Conservation (phyloP, 345 rosid species). For the Aquilaria yunnanensis region DNA sequence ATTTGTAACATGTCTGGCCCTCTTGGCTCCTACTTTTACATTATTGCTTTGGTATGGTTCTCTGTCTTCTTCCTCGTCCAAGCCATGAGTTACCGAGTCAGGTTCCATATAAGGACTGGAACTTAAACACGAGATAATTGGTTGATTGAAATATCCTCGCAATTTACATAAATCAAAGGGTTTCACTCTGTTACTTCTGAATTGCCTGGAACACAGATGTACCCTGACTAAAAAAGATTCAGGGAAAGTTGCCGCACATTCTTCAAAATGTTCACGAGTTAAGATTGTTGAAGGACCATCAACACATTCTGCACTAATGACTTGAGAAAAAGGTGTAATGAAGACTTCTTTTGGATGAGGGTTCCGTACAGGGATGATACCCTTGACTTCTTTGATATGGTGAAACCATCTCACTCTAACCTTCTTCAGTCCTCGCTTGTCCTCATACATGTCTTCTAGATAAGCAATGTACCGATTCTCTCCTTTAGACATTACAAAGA, state of each 20-base stretch:
- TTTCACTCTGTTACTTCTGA: slow-evolving; percentile 70
- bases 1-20: slow-evolving; percentile 43
- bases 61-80: slow-evolving; percentile 51
- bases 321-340: slow-evolving; percentile 88
- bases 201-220: slow-evolving; percentile 79
- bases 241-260: slow-evolving; percentile 60
- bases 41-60: slow-evolving; percentile 42
- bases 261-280: slow-evolving; percentile 69
- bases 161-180: slow-evolving; percentile 80
- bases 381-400: slow-evolving; percentile 82
- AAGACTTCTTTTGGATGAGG: slow-evolving; percentile 91
- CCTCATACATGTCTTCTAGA: slow-evolving; percentile 98
- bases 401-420: slow-evolving; percentile 99
- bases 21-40: slow-evolving; percentile 56
- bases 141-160: slow-evolving; percentile 81
- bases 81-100: slow-evolving; percentile 32
- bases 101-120: slow-evolving; percentile 36
- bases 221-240: slow-evolving; percentile 50
- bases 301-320: slow-evolving; percentile 93
- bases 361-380: slow-evolving; percentile 57
- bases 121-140: slow-evolving; percentile 61
- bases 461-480: slow-evolving; percentile 78
- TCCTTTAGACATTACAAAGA: slow-evolving; percentile 88
- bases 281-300: slow-evolving; percentile 87
- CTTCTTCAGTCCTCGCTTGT: slow-evolving; percentile 87